These are phyloP conservation scores for Entoloma clypeatum DNA, from an alignment of 1,284 basidiomycete genomes.

Conservation along the genomic window DNA sequence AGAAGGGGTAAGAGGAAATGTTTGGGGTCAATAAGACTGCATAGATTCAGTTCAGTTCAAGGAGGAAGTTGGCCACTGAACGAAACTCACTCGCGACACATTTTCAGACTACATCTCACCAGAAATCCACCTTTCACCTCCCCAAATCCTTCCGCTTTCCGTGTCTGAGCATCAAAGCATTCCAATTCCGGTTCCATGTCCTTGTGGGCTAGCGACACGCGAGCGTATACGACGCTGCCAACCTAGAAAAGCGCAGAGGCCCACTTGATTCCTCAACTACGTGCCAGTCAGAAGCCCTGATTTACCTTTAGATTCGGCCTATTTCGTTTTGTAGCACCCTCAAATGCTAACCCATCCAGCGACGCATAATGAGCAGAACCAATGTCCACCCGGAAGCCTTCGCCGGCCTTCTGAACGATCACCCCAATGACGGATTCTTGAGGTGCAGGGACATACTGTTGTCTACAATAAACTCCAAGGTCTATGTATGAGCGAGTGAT, in stretches of 20 bases:
- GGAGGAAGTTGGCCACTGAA: slow-evolving; percentile 6
- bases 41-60: slow-evolving; percentile 4
- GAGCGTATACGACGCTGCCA: slow-evolving; percentile 76
- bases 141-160: slow-evolving; percentile 80
- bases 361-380: slow-evolving; percentile 74
- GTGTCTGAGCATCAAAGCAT: slow-evolving; percentile 83
- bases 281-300: neutral
- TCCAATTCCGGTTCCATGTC: slow-evolving; percentile 89
- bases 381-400: slow-evolving; percentile 82
- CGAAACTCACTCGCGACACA: slow-evolving; percentile 68
- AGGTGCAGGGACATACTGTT: slow-evolving; percentile 77
- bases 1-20: slow-evolving; percentile 74
- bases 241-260: slow-evolving; percentile 44
- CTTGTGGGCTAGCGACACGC: slow-evolving; percentile 81
- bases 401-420: slow-evolving; percentile 66
- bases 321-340: slow-evolving; percentile 82
- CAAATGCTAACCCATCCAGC: slow-evolving; percentile 79
- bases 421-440: slow-evolving; percentile 80
- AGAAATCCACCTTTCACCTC: slow-evolving; percentile 80
- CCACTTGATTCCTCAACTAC: neutral
- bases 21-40: slow-evolving; percentile 67
- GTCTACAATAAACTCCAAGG: slow-evolving; percentile 8
- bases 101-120: slow-evolving; percentile 68
- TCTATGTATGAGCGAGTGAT: neutral
- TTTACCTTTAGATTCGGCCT: slow-evolving; percentile 78